A percentile compares a stretch with the other conserved stretches of the same genome.
These are phyloP conservation scores for Houttuynia cordata DNA, from an alignment of 164 flowering plant species.

Conservation along the genomic window DNA sequence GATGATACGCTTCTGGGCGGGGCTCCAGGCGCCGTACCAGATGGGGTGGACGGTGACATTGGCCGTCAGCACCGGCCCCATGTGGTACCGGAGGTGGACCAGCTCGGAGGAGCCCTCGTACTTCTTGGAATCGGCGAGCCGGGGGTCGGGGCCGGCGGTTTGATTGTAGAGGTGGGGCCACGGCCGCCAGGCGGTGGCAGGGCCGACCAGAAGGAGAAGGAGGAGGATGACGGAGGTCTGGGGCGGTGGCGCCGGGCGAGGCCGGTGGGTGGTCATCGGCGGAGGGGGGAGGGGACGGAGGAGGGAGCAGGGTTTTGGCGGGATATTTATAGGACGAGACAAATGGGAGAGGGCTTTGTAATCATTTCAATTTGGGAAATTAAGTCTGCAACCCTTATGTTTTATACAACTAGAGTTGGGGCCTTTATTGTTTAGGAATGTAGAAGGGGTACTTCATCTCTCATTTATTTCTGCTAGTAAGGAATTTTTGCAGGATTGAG, in stretches of 20 bases:
- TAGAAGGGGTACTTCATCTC: too few species aligned
- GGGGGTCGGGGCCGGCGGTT: slow-evolving; percentile 11
- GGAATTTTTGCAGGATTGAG: too few species aligned
- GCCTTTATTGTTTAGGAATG: too few species aligned
- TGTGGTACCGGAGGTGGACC: slow-evolving; percentile 59
- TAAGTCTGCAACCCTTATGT: too few species aligned
- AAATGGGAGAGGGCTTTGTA: too few species aligned
- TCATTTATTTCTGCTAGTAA: too few species aligned
- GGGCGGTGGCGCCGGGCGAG: background rate
- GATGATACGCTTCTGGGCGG: slow-evolving; percentile 46
- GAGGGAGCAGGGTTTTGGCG: background rate
- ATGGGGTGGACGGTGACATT: slow-evolving; percentile 59
- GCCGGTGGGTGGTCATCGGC: slow-evolving; percentile 3
- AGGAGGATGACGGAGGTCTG: slow-evolving; percentile 2
- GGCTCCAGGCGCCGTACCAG: slow-evolving; percentile 68
- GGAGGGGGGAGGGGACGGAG: background rate
- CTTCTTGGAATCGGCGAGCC: slow-evolving; percentile 34
- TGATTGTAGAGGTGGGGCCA: slow-evolving; percentile 33
- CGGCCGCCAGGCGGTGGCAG: slow-evolving; percentile 34
- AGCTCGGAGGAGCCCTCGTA: slow-evolving; percentile 65
- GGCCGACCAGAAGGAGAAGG: slow-evolving; percentile 1
- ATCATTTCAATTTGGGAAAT: too few species aligned
- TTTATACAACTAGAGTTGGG: too few species aligned
- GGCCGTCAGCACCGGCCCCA: slow-evolving; percentile 73
- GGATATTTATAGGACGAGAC: background rate